Percentiles rank a stretch among this genome's conserved stretches.
phyloP scores from a whole-genome alignment of 257 asterid genomes.

The Osmanthus fragrans region DNA sequence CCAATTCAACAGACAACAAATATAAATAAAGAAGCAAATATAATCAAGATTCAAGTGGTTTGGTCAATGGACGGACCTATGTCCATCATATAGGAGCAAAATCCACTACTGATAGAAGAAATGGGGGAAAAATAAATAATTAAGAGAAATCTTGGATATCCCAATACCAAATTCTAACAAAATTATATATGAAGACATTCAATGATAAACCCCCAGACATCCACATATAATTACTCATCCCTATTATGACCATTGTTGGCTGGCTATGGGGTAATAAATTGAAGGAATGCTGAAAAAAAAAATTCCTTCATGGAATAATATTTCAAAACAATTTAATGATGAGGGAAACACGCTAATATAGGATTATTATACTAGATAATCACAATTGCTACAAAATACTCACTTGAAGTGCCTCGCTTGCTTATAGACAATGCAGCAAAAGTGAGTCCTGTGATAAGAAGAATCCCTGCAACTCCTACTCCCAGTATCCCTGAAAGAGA shows the following conservation, averaged over 20 bases:
- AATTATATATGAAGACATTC: background rate
- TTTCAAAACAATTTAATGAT: background rate
- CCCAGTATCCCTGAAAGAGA: conserved; percentile 76
- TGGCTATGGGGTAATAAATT: background rate
- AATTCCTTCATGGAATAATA: background rate
- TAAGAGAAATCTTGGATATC: background rate
- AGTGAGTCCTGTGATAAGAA: conserved; percentile 77
- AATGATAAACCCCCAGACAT: background rate
- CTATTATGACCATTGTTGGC: background rate
- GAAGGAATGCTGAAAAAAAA: background rate
- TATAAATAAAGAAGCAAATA: background rate
- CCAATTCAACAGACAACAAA: background rate
- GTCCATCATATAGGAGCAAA: background rate
- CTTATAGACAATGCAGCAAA: conserved; percentile 66
- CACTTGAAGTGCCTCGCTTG: conserved; percentile 61
- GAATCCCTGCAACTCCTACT: conserved; percentile 72
- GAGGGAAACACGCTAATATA: background rate
- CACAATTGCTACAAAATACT: conserved; percentile 29
- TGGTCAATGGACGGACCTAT: background rate
- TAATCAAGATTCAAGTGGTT: background rate
- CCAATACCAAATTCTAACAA: background rate
- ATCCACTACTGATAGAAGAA: background rate
- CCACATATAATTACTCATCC: background rate
- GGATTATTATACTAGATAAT: conserved; percentile 5
- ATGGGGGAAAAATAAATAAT: background rate